Evolutionary conservation across 305 asterid species (phyloP), one percentile per base, ranked within the genome.

Genomic region (Petunia hybrid): DNA sequence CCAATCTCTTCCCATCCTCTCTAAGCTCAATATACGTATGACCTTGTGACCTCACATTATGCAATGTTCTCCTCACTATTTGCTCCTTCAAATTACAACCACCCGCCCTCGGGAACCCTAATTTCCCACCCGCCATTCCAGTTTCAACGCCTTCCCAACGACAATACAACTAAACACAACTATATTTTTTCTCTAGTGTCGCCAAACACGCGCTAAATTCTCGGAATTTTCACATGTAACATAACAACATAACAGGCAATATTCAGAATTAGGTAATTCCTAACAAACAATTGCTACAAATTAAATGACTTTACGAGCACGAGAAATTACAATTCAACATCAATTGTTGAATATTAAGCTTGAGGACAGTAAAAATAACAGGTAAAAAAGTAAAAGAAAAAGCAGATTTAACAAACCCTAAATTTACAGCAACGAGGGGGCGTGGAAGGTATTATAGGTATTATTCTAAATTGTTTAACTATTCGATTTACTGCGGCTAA

Each of bases 21-120:
- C 99, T 92, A 41, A 94, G 92, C 81, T 95, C 99, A 82, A 95
- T 89, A 81, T 92, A 95, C 1, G 89, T 89, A 81, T 95, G 99
- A 84, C 99, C 99, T 76, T 91, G 88, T 38, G 92, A 88, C 83
- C 93, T 87, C 84, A 91, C 97, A 61, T 88, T 92, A 8, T 91
- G 90, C 71, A 95, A 87, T 43, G 92, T 92, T 42, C 89, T 89
- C 87, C 89, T 88, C 41, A 91, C 90, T 87, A 91, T 80, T 87
- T 88, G 91, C 83, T 95, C 97, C 87, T 91, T 95, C 95, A 95
- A 83, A 84, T 85, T 90, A 79, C 84, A 86, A 81, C 57, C 65
- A 70, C 86, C 74, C 2, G 43, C 14, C 80, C 82, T 91, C 10
- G 86, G 88, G 81, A 91, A 87, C 79, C 90, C 88, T 78, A 92